Evolutionary conservation across 495 filamentous ascomycete species (phyloP).

Genomic region (Jackrogersella multiformis): DNA sequence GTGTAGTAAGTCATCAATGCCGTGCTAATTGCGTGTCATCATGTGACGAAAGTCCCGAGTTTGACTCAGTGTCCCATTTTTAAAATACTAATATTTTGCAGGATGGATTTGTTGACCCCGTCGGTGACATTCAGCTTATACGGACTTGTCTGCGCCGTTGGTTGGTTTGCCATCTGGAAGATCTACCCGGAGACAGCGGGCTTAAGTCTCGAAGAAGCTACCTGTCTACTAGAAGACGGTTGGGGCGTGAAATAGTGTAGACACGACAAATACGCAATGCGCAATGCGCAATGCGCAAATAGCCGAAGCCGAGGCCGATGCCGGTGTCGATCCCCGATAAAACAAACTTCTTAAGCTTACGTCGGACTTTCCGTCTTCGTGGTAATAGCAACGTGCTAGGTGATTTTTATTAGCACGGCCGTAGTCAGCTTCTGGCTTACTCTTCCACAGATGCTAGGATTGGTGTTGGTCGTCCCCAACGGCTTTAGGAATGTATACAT

Average conservation of each 20-base stretch:
- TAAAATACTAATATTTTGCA: constrained; percentile 16
- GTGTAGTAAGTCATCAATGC: constrained; percentile 28
- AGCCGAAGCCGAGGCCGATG: background rate
- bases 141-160: constrained; percentile 70
- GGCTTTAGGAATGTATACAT: background rate
- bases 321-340: background rate
- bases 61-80: background rate
- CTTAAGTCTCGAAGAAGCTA: constrained; percentile 82
- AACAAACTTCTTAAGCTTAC: background rate
- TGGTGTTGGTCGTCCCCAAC: background rate
- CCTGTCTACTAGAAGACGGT: constrained; percentile 72
- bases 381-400: background rate
- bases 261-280: no score
- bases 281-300: background rate
- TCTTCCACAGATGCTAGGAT: background rate
- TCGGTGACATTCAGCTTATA: constrained; percentile 83
- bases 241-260: constrained; percentile 74
- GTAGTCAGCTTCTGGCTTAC: constrained; percentile 6
- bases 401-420: background rate
- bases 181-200: constrained; percentile 90
- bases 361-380: background rate
- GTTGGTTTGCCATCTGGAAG: constrained; percentile 71
- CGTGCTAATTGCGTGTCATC: background rate
- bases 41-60: background rate
- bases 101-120: constrained; percentile 77